A percentile compares a stretch with the other conserved stretches of the same genome.
Evolutionary conservation across 1,139 yeast species (phyloP).

Genomic region (Yamadazyma diddensiae): DNA sequence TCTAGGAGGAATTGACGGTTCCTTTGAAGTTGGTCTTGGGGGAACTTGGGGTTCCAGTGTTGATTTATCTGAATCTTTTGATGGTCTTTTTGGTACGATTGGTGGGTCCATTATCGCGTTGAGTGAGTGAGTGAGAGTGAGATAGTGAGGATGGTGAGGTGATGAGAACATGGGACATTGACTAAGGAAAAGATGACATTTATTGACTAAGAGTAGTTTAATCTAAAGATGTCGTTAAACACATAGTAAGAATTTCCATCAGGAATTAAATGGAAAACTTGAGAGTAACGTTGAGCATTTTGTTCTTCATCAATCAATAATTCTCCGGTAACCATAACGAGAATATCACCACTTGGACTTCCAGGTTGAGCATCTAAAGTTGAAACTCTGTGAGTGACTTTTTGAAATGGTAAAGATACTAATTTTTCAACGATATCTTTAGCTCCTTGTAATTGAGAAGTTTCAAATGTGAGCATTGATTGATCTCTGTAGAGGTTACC

Average conservation of each 20-base stretch:
- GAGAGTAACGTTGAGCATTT: constrained; percentile 94
- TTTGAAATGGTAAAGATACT: constrained; percentile 81
- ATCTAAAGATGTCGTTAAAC: constrained; percentile 94
- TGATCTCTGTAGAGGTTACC: constrained; percentile 94
- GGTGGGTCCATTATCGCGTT: constrained; percentile 14
- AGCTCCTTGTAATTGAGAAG: constrained; percentile 92
- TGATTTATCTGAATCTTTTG: constrained; percentile 3
- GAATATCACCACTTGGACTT: constrained; percentile 87
- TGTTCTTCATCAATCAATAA: constrained; percentile 89
- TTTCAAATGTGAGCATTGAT: constrained; percentile 96
- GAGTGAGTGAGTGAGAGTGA: no score
- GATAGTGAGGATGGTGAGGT: no score
- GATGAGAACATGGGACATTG: not conserved
- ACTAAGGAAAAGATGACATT: not conserved
- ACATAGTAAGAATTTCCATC: constrained; percentile 90
- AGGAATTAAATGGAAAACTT: constrained; percentile 94
- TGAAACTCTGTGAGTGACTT: constrained; percentile 88
- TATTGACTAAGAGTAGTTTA: constrained; percentile 57
- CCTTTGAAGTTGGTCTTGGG: not conserved
- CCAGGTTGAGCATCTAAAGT: constrained; percentile 99
- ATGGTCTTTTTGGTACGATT: constrained; percentile 20
- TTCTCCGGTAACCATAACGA: constrained; percentile 98
- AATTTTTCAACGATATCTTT: constrained; percentile 89
- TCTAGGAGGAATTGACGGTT: constrained; percentile 12
- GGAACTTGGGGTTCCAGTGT: not conserved